These are phyloP conservation scores for Podaxis carcinomalis DNA, from an alignment of 768 basidiomycete genomes.

Conservation along the genomic window DNA sequence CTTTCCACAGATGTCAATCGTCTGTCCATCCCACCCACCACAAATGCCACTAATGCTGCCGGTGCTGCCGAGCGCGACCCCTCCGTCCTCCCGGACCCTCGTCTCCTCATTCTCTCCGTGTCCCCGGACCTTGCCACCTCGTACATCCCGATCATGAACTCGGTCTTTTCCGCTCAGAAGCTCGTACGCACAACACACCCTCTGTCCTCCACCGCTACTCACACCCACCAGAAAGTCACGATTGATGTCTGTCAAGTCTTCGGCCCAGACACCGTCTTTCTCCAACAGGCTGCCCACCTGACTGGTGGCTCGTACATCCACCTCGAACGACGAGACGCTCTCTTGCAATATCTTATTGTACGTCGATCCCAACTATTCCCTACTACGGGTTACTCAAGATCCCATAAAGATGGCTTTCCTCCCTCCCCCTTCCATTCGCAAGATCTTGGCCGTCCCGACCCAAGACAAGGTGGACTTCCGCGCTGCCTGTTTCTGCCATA, in stretches of 20 bases:
- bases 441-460: conserved; percentile 77
- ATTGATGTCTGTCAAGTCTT: conserved; percentile 95
- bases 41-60: conserved; percentile 22
- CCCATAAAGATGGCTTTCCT: conserved; percentile 73
- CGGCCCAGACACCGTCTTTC: conserved; percentile 87
- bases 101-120: conserved; percentile 74
- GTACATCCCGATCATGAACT: conserved; percentile 98
- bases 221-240: conserved; percentile 72
- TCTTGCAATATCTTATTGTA: conserved; percentile 91
- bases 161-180: conserved; percentile 98
- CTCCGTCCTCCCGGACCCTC: conserved; percentile 30
- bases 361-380: conserved; percentile 8
- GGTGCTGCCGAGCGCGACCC: conserved; percentile 26
- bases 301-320: conserved; percentile 93
- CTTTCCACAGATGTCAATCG: conserved; percentile 35
- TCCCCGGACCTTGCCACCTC: conserved; percentile 86
- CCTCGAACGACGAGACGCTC: conserved; percentile 71
- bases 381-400: not conserved
- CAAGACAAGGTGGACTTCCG: conserved; percentile 96
- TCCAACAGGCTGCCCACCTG: conserved; percentile 95
- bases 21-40: conserved; percentile 21
- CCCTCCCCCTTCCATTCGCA: conserved; percentile 57
- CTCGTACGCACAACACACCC: conserved; percentile 48
- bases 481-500: conserved; percentile 98
- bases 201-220: conserved; percentile 8